Base-by-base conservation (phyloP, 768 basidiomycete species). In the Tulasnella sp. region DNA sequence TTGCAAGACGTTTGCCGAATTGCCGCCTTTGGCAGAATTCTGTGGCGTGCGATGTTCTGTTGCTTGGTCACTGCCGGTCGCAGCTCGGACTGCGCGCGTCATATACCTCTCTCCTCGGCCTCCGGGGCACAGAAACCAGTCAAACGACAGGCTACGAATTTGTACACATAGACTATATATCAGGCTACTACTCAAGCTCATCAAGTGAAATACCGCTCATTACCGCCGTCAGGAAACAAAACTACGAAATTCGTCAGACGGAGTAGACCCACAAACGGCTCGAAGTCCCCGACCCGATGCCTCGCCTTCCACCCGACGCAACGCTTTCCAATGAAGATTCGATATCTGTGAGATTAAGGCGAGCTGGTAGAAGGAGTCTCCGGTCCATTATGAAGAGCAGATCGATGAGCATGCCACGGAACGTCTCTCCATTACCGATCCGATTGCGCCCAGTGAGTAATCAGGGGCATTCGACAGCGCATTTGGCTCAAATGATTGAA, bases 391-490 rank as follows among this genome's bases (percentile, higher is more conserved):
- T 74, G 72, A 29, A 49, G 52, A 74, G 72, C 54, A 74, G 72
- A 49, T 74, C 72, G 14, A 49, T 74, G n/a, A 15, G 29, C 31
- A 34, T 74, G 54, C 72, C 72, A 7, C 45, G 54, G 34, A 64
- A 64, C 36, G 9, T 74, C 40, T 7, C 52, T 80, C 87, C 92
- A 80, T 80, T 91, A 79, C 92, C 92, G 31, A 81, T 94, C 68
- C 88, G 91, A 67, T 81, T 94, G 42, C 88, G 93, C 74, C 91
- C 91, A 81, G 91, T 93, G 78, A 79, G 85, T 74, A 14, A 31
- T 29, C 39, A 19, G 71, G 22, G 39, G 39, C n/a, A 19, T 25
- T 25, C 22, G 71, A 0, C 1, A 71, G 14, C 34, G 5, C 6
- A 29, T 58, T 22, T 22, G 9, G 54, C n/a, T n/a, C 1, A 29